Evolutionary conservation across 805 yeast species (phyloP), one percentile per base, ranked within the genome.

Genomic region (Candida tallmaniae): DNA sequence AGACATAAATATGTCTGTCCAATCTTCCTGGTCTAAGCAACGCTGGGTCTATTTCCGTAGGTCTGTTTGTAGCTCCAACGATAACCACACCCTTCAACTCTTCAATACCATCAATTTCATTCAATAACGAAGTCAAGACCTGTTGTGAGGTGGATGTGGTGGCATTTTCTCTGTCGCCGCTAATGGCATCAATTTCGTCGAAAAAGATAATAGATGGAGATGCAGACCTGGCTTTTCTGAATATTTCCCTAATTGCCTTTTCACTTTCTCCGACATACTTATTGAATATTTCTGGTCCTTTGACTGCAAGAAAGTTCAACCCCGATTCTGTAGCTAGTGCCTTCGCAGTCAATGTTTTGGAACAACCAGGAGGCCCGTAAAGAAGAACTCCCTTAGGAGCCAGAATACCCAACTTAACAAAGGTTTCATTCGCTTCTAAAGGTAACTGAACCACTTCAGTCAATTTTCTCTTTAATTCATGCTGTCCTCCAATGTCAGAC

Each of bases 311-410:
- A 56, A 90, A 90, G 50, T 90, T 90, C 32, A 90, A 73, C 0
- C 97, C 97, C 2, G 96, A 83, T 59, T 90, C 98, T 0, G 96
- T 84, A 0, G 97, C 97, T 20, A 90, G 62, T 0, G 97, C 97
- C 52, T 90, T 90, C 2, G 97, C 97, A 0, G 95, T 86, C 41
- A 90, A 60, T 0, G 98, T 90, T 51, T 90, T 90, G 8, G 97
- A 89, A 63, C 97, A 90, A 11, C 98, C 98, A 0, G 98, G 97
- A 1, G 99, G 98, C 0, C 98, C 98, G 56, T 93, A 90, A 11
- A 90, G 65, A 29, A 93, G 59, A 1, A 93, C 83, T 23, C 99
- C 99, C 46, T 86, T 83, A 3, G 99, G 99, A 0, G 97, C 88
- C 27, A 75, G 67, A 3, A 93, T 80, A 0, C 97, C 97, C 10